Base-by-base conservation (phyloP, 345 rosid species). In the Clausena lansium region DNA sequence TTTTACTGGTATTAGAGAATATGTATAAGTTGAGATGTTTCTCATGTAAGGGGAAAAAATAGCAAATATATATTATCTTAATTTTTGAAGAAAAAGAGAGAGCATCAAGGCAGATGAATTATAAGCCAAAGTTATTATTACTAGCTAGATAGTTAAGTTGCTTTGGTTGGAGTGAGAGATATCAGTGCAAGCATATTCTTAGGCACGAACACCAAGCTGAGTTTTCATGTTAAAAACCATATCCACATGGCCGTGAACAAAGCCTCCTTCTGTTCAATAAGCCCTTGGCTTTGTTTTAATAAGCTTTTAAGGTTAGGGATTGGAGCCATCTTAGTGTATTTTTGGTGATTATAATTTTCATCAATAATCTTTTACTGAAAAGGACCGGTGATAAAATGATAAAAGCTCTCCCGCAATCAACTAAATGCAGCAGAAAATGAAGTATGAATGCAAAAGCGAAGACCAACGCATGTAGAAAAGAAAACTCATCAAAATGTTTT, bases 371-470 rank as follows among this genome's bases (percentile, higher is more conserved):
- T 36, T 54, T 15, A 4, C 15, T 33, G 71, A 75, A 33, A 75
- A 65, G 24, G 71, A 75, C 78, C 0, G 38, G 33, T 75, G 36
- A 64, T 39, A 64, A 50, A 65, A 64, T 64, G 70, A 50, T 22
- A 45, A 63, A 52, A 61, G 57, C 38, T 45, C 38, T 45, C 3
- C 20, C 67, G 52, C 63, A 38, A 66, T 74, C 67, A 69, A 10
- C 39, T 25, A 22, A 25, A 6, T n/a, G 47, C 47, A 28, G 36
- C 22, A 57, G 87, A 84, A 75, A 84, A 74, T 27, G 81, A 83
- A 78, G 25, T 76, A 38, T 78, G 84, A 80, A 77, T 64, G 76
- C 77, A 71, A 74, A 81, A 77, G 80, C 73, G 6, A 60, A 71
- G 22, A 62, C 58, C n/a, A 58, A 73, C 58, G 9, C 64, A 25